phyloP scores from a whole-genome alignment of 495 filamentous ascomycete genomes.

The Lindgomyces ingoldianus region DNA sequence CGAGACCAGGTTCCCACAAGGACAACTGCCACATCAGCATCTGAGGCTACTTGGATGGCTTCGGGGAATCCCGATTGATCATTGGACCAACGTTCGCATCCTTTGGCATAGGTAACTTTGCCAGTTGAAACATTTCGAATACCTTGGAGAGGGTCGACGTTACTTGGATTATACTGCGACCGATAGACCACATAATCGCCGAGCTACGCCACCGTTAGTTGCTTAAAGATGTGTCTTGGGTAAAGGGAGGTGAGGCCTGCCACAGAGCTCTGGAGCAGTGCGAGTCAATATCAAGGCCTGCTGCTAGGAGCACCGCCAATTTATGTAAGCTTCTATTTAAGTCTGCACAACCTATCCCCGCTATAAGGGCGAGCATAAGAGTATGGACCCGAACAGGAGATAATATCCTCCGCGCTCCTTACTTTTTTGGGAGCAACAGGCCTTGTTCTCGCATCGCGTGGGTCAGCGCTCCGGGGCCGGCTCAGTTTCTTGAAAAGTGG shows the following conservation, averaged over 20 bases:
- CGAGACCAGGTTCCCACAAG: constrained; percentile 75
- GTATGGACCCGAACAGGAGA: no score
- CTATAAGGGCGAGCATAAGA: no score
- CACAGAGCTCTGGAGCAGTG: no score
- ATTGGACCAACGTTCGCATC: constrained; percentile 72
- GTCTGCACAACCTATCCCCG: no score
- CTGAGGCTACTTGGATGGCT: constrained; percentile 62
- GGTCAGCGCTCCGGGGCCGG: no score
- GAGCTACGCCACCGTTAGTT: constrained; percentile 46
- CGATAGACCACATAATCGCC: constrained; percentile 68
- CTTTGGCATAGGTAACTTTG: constrained; percentile 63
- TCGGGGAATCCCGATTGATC: constrained; percentile 63
- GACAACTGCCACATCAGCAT: constrained; percentile 68
- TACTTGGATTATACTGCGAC: constrained; percentile 55
- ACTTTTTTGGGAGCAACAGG: no score
- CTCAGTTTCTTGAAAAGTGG: neutral
- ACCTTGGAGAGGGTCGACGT: constrained; percentile 66
- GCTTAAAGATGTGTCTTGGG: neutral
- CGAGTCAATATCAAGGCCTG: no score
- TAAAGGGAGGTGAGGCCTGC: constrained; percentile 12
- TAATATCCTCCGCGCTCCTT: no score
- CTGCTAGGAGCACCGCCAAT: no score
- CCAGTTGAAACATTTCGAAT: constrained; percentile 60
- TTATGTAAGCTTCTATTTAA: no score
- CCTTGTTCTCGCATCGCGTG: no score